These are phyloP conservation scores for Debaryomyces castellii DNA, from an alignment of 805 yeast genomes.

Conservation along the genomic window DNA sequence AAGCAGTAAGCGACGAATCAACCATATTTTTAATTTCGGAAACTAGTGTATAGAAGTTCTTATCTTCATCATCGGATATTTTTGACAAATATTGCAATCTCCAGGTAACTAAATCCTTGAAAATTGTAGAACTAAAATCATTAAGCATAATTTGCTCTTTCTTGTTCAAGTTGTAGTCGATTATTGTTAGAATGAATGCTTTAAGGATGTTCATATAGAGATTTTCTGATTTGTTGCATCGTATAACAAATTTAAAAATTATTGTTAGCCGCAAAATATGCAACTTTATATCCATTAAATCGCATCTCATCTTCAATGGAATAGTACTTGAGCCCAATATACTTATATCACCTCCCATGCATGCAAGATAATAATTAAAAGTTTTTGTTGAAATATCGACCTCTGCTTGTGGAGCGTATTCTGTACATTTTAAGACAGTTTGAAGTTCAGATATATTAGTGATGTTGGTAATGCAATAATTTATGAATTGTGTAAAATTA, in stretches of 20 bases:
- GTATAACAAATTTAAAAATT: constrained; percentile 12
- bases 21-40: constrained; percentile 1
- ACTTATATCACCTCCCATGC: constrained; percentile 3
- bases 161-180: constrained; percentile 29
- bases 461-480: constrained; percentile 6
- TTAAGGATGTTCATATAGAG: constrained; percentile 2
- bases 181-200: constrained; percentile 10
- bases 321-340: constrained; percentile 4
- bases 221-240: neutral
- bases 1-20: constrained; percentile 1
- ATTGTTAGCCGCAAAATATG: constrained; percentile 16
- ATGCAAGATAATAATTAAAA: neutral
- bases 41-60: constrained; percentile 1
- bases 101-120: constrained; percentile 7
- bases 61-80: neutral
- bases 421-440: neutral
- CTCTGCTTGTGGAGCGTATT: neutral
- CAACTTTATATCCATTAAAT: constrained; percentile 13
- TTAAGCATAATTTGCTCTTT: constrained; percentile 11
- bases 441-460: constrained; percentile 5
- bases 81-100: neutral
- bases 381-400: neutral
- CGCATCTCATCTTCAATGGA: constrained; percentile 21
- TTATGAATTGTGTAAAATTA: constrained; percentile 6
- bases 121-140: constrained; percentile 16